A percentile compares a stretch with the other conserved stretches of the same genome.
These are phyloP conservation scores for Pyronema omphalodes DNA, from an alignment of 495 filamentous ascomycete species.

Conservation along the genomic window DNA sequence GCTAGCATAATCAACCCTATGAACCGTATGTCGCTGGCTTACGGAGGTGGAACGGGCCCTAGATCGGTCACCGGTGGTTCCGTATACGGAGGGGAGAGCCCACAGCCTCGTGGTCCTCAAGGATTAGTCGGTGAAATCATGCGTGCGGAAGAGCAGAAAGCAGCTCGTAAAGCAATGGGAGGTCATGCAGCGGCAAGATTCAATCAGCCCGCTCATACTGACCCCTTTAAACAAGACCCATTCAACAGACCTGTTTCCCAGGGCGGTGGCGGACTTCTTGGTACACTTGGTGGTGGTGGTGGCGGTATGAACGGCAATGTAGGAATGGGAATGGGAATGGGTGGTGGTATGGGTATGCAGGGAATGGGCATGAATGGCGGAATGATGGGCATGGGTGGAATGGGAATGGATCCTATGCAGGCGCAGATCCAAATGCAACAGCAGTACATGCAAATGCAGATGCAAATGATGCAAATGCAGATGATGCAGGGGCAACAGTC, in stretches of 20 bases:
- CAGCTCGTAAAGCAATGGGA: constrained; percentile 13
- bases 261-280: constrained; percentile 24
- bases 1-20: constrained; percentile 57
- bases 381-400: constrained; percentile 25
- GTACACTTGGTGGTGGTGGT: constrained; percentile 11
- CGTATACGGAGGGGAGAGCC: constrained; percentile 25
- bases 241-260: constrained; percentile 24
- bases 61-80: constrained; percentile 26
- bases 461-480: constrained; percentile 82
- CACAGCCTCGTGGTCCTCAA: constrained; percentile 33
- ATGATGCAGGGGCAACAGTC: constrained; percentile 19
- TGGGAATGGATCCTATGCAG: constrained; percentile 21
- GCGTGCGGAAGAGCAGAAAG: constrained; percentile 26
- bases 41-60: constrained; percentile 44
- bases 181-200: neutral
- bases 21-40: constrained; percentile 57
- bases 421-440: constrained; percentile 21
- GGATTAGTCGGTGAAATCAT: constrained; percentile 87
- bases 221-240: constrained; percentile 18
- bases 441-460: constrained; percentile 42
- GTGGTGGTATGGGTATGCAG: constrained; percentile 23
- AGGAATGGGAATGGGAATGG: constrained; percentile 26
- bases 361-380: constrained; percentile 27
- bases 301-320: constrained; percentile 29
- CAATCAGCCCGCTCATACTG: neutral